These are phyloP conservation scores for Pezicula rhizophila DNA, from an alignment of 2,329 filamentous ascomycete genomes.

Conservation along the genomic window DNA sequence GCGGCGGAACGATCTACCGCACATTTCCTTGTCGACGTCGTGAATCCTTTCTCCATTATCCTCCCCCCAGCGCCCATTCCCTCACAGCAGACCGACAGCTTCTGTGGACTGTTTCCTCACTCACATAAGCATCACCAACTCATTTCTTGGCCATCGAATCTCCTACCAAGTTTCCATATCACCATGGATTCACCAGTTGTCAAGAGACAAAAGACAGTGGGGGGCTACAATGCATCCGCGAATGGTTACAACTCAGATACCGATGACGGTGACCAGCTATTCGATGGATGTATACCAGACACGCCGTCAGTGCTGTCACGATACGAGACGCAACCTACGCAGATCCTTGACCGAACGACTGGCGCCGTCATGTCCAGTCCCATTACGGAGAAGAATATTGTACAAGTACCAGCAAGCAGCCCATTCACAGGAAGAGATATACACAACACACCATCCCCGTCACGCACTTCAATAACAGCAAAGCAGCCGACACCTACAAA, in stretches of 20 bases:
- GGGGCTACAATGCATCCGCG: constrained; percentile 22
- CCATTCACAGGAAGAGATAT: constrained; percentile 37
- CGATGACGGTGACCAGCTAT: constrained; percentile 40
- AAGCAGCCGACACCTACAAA: constrained; percentile 1
- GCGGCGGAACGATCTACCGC: no score
- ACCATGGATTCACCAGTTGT: constrained; percentile 22
- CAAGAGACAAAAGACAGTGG: constrained; percentile 26
- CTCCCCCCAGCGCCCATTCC: no score
- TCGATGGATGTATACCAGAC: constrained; percentile 36
- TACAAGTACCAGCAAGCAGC: constrained; percentile 89
- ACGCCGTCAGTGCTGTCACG: constrained; percentile 17
- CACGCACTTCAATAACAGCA: constrained; percentile 9
- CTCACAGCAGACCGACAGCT: no score
- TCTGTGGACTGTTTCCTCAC: no score
- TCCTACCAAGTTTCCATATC: neutral
- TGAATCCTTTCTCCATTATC: no score
- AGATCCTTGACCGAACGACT: constrained; percentile 24
- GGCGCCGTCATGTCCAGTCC: constrained; percentile 17
- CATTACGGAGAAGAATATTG: constrained; percentile 27
- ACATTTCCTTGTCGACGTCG: no score
- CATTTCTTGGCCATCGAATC: neutral
- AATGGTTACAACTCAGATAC: constrained; percentile 30
- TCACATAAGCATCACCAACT: no score
- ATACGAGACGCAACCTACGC: constrained; percentile 37
- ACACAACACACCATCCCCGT: constrained; percentile 1